A percentile compares a stretch with the other conserved stretches of the same genome.
These are phyloP conservation scores for Saccharomyces hybrid DNA, from an alignment of 1,139 yeast genomes.

Conservation along the genomic window DNA sequence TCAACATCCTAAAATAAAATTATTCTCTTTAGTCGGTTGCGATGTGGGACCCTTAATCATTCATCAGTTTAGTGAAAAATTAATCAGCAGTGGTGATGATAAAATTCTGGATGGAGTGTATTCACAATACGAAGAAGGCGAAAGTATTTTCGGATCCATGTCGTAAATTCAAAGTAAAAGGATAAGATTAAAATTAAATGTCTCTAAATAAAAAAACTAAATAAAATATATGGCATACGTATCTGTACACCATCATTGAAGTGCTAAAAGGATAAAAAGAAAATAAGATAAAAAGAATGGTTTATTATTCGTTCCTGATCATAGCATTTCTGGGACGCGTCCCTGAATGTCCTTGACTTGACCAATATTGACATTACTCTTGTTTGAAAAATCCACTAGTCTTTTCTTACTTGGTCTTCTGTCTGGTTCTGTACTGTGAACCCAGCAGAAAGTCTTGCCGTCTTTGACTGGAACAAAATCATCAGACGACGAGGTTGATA, in stretches of 20 bases:
- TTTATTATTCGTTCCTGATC: no score
- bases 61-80: constrained; percentile 21
- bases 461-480: constrained; percentile 27
- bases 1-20: constrained; percentile 19
- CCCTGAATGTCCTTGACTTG: constrained; percentile 25
- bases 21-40: constrained; percentile 28
- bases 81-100: constrained; percentile 3
- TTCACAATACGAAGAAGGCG: neutral
- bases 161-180: neutral
- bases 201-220: neutral
- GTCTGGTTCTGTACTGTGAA: constrained; percentile 16
- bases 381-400: constrained; percentile 20
- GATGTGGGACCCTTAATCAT: constrained; percentile 27
- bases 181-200: neutral
- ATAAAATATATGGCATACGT: neutral
- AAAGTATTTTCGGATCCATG: neutral
- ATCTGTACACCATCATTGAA: neutral
- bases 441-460: constrained; percentile 26
- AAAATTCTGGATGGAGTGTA: neutral
- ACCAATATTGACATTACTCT: constrained; percentile 22
- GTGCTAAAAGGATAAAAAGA: neutral
- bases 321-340: constrained; percentile 22
- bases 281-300: neutral
- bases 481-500: constrained; percentile 23
- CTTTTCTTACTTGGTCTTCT: constrained; percentile 13